phyloP scores from a whole-genome alignment of 2,329 filamentous ascomycete genomes.

The Alternaria consortialis region DNA sequence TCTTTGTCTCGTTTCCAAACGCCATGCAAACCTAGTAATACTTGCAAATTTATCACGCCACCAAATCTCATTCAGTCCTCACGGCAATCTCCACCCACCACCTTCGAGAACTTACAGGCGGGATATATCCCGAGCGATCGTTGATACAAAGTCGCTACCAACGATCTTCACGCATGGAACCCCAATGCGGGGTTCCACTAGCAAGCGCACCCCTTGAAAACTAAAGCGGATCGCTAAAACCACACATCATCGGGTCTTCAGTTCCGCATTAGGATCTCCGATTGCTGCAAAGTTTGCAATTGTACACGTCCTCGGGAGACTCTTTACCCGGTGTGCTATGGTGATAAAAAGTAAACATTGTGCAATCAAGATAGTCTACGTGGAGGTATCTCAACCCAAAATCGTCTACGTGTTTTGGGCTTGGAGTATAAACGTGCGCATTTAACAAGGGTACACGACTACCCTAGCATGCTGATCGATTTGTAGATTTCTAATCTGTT shows the following conservation, averaged over 20 bases:
- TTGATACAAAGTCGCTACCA: constrained; percentile 3
- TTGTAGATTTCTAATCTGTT: neutral
- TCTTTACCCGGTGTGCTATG: neutral
- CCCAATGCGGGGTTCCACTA: constrained; percentile 8
- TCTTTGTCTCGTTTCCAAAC: neutral
- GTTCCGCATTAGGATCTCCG: neutral
- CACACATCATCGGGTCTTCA: constrained; percentile 7
- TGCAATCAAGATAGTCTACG: neutral
- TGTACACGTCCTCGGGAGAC: neutral
- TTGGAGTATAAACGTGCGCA: neutral
- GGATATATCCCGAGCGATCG: constrained; percentile 6
- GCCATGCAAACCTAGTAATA: constrained; percentile 1
- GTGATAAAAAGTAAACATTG: neutral
- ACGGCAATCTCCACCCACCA: constrained; percentile 4
- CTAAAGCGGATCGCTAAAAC: neutral
- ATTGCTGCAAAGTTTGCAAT: neutral
- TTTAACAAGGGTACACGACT: neutral
- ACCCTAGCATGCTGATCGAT: neutral
- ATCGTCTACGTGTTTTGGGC: neutral
- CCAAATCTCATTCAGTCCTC: neutral
- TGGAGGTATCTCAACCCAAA: neutral
- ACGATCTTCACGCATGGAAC: constrained; percentile 10
- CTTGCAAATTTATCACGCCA: neutral
- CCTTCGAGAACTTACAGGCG: constrained; percentile 3
- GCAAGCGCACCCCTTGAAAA: constrained; percentile 1